These are phyloP conservation scores for Colletotrichum tropicale DNA, from an alignment of 2,329 filamentous ascomycete species.

Conservation along the genomic window DNA sequence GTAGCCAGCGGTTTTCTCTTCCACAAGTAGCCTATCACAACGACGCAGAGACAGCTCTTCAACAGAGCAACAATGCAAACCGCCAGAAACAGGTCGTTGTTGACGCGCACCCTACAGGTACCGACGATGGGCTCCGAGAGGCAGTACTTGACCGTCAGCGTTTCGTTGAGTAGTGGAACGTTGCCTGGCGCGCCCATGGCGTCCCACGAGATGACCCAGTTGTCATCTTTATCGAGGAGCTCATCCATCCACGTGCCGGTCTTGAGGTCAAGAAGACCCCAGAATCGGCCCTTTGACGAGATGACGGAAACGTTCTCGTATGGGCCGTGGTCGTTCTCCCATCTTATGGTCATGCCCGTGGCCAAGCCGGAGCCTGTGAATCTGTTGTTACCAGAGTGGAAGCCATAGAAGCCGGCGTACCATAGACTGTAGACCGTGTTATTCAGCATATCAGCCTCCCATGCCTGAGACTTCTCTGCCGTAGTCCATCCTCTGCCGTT, in stretches of 20 bases:
- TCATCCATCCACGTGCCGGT: background rate
- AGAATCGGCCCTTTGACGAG: background rate
- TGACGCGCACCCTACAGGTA: background rate
- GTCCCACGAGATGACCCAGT: background rate
- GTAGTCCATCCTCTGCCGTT: background rate
- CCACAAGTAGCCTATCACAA: background rate
- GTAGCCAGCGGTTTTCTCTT: background rate
- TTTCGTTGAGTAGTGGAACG: background rate
- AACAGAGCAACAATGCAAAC: background rate
- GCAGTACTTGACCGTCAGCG: background rate
- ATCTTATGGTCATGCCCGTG: background rate
- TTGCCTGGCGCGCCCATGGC: background rate
- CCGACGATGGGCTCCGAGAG: background rate
- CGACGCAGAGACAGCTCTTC: background rate
- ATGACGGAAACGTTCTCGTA: background rate
- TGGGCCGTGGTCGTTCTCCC: background rate
- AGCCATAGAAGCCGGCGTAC: background rate
- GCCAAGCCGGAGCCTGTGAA: background rate
- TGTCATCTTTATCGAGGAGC: background rate
- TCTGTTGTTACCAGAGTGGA: background rate
- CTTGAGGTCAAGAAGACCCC: background rate
- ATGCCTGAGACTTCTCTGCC: background rate
- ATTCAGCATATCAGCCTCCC: background rate
- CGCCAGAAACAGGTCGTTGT: background rate
- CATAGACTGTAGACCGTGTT: background rate